Evolutionary conservation across 23 red algal genomes (phyloP).

Genomic region (Cyanidiococcus yangmingshanensis): DNA sequence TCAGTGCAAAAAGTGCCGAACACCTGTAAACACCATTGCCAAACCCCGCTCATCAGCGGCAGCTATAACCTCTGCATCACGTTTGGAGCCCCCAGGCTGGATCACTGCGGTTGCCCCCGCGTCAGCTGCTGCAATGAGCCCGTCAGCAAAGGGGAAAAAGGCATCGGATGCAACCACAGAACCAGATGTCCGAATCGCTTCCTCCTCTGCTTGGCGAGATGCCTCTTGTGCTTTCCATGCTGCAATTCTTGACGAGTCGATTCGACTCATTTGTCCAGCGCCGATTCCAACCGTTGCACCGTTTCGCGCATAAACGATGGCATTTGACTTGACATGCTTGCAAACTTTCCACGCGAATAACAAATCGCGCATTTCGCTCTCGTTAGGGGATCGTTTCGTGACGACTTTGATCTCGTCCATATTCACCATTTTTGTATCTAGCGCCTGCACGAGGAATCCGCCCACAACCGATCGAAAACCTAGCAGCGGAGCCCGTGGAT

Average conservation of each 20-base stretch:
- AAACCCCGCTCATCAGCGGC: constrained; percentile 77
- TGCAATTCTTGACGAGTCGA: constrained; percentile 89
- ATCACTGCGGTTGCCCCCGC: constrained; percentile 90
- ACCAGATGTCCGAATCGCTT: constrained; percentile 44
- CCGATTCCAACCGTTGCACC: constrained; percentile 66
- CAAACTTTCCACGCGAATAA: constrained; percentile 91
- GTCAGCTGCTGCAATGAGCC: constrained; percentile 59
- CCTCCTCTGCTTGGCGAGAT: constrained; percentile 53
- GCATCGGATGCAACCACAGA: constrained; percentile 84
- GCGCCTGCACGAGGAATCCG: constrained; percentile 69
- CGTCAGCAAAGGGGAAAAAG: constrained; percentile 95
- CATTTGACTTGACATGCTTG: constrained; percentile 99
- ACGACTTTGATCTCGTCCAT: constrained; percentile 59
- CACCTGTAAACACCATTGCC: constrained; percentile 81
- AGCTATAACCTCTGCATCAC: constrained; percentile 89
- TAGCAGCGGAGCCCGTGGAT: constrained; percentile 19
- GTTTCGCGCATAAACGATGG: constrained; percentile 82
- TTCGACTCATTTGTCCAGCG: constrained; percentile 99
- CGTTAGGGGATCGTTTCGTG: constrained; percentile 74
- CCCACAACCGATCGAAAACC: constrained; percentile 72
- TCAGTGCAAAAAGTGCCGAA: constrained; percentile 89
- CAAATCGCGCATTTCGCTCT: constrained; percentile 74
- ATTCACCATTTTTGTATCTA: constrained; percentile 42
- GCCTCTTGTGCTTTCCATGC: constrained; percentile 86
- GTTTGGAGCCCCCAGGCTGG: constrained; percentile 89